These are phyloP conservation scores for Neofusicoccum cordaticola DNA, from an alignment of 2,329 filamentous ascomycete genomes.

Conservation along the genomic window DNA sequence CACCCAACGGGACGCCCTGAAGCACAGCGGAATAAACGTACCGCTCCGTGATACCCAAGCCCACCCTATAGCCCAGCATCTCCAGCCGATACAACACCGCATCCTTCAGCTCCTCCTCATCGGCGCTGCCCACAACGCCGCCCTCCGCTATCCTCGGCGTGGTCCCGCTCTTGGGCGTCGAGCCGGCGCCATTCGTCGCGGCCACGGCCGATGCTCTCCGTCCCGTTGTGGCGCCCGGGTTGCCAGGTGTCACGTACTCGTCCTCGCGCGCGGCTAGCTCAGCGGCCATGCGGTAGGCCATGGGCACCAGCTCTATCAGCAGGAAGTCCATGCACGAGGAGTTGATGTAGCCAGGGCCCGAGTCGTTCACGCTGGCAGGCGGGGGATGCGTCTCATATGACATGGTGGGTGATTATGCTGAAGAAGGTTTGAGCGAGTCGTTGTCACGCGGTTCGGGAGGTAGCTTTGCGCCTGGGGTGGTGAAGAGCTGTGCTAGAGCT, in stretches of 20 bases:
- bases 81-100: slow-evolving; percentile 84
- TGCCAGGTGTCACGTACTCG: slow-evolving; percentile 30
- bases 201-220: slow-evolving; percentile 25
- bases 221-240: slow-evolving; percentile 23
- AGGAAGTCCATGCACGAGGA: slow-evolving; percentile 89
- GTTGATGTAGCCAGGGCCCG: slow-evolving; percentile 62
- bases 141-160: slow-evolving; percentile 20
- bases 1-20: too few species aligned
- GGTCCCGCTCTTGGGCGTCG: slow-evolving; percentile 15
- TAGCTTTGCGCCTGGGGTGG: slow-evolving; percentile 62
- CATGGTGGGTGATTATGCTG: neutral
- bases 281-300: slow-evolving; percentile 81
- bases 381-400: slow-evolving; percentile 4
- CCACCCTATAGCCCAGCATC: slow-evolving; percentile 82
- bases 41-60: slow-evolving; percentile 88
- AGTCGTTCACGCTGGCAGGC: neutral
- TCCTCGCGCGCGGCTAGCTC: slow-evolving; percentile 60
- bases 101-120: slow-evolving; percentile 80
- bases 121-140: slow-evolving; percentile 39
- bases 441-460: slow-evolving; percentile 64
- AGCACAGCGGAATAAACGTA: slow-evolving; percentile 40
- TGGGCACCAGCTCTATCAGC: slow-evolving; percentile 92
- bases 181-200: neutral
- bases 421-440: too few species aligned
- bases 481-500: slow-evolving; percentile 56